Evolutionary conservation across 2,329 filamentous ascomycete genomes (phyloP), one percentile per base, ranked within the genome.

Genomic region (Rasamsonia emersonii): DNA sequence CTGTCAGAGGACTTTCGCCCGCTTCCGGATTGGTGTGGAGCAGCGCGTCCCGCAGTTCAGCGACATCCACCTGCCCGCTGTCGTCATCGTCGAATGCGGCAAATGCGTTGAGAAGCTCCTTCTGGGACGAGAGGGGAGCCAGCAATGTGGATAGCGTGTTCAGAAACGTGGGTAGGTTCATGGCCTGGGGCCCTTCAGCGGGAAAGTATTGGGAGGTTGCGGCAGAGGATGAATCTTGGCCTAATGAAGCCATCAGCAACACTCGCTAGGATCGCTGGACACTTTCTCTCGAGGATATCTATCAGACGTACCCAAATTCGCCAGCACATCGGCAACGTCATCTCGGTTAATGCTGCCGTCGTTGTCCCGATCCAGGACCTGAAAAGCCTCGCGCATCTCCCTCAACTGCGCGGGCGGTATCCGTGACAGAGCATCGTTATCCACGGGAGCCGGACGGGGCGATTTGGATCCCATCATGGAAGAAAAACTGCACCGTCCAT

Each of bases 11-110:
- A 23, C 65, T 66, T 54, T 68, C 69, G 23, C 83, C 84, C 0
- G 74, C 69, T 44, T 93, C 86, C 0, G 86, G 84, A 0, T 78
- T 77, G 1, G 86, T 94, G 43, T 86, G 75, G 24, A 95, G 61
- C 26, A 98, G 58, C 0, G 89, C 86, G 45, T 91, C 84, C 27
- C 82, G 77, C 40, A 98, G 62, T 57, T 94, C 86, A 0, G 65
- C 72, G 13, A 93, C 64, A 52, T 96, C 86, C 23, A 96, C 77
- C 58, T 95, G 86, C 3, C 91, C 91, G 48, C 83, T 91, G 54
- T 98, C 91, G 41, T 93, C 86, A 40, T 93, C 84, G 51, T 98
- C 91, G 53, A 96, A 96, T 0, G 91, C 91, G 2, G 86, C 86
- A 45, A 98, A 89, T 0, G 91, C 91, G 1, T 86, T 89, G 13